Conservation (phyloP, 345 rosid species). For the Aegle marmelos region DNA sequence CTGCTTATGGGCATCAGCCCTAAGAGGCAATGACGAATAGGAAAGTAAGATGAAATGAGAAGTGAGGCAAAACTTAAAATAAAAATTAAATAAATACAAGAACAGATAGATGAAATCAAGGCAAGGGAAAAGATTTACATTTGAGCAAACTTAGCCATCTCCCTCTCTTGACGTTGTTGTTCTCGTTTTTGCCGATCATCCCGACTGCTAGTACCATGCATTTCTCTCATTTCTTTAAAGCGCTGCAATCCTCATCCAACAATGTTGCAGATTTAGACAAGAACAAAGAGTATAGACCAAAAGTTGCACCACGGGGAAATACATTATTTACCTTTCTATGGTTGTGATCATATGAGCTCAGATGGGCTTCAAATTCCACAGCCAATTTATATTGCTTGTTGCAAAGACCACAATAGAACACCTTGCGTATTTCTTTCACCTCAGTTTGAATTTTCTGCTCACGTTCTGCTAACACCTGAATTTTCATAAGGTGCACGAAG, state of each 20-base stretch:
- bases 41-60: not conserved
- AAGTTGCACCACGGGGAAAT: not conserved
- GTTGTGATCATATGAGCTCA: slow-evolving; percentile 98
- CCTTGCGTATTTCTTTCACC: slow-evolving; percentile 90
- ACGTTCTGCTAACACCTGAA: slow-evolving; percentile 99
- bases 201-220: slow-evolving; percentile 83
- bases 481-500: slow-evolving; percentile 99
- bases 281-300: not conserved
- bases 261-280: not conserved
- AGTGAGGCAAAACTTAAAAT: not conserved
- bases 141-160: slow-evolving; percentile 78
- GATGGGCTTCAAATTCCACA: slow-evolving; percentile 93
- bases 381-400: slow-evolving; percentile 95
- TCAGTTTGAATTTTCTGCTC: slow-evolving; percentile 97
- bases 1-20: slow-evolving; percentile 89
- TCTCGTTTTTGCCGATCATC: slow-evolving; percentile 92
- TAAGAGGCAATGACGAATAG: slow-evolving; percentile 17
- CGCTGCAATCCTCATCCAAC: slow-evolving; percentile 46
- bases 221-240: slow-evolving; percentile 94
- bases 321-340: slow-evolving; percentile 74
- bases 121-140: slow-evolving; percentile 26
- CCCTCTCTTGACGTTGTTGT: slow-evolving; percentile 83
- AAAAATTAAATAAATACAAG: not conserved
- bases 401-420: slow-evolving; percentile 93
- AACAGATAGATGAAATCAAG: not conserved